Base-by-base conservation (phyloP, 2,329 filamentous ascomycete genomes). In the Boeremia lycopersici region DNA sequence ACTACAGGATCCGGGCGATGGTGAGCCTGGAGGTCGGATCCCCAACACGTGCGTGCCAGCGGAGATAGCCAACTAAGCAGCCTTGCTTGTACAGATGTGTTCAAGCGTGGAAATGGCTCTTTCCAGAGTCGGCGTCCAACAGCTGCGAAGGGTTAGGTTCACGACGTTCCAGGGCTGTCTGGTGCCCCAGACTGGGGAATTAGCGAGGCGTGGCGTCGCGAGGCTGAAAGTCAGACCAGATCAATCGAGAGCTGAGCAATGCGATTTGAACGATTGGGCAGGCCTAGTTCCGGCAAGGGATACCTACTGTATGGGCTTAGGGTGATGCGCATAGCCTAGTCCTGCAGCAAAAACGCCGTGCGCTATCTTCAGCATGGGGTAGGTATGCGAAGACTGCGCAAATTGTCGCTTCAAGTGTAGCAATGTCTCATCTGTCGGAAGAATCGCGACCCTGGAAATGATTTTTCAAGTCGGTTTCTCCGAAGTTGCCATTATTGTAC, bases 241-340 rank as follows among this genome's bases (percentile, higher is more conserved):
- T 29, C 42, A 40, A 15, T 11, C 49, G 13, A 47, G 42, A 53
- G 43, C 49, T 42, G 49, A 47, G 30, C 41, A 53, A 36, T 41
- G 30, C 13, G n/a, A 23, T 36, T 29, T 35, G 15, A 25, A 29
- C 42, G 36, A 52, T 42, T 46, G 36, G 49, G 13, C 30, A 17
- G 30, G n/a, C 10, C 15, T n/a, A 31, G 33, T 13, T 15, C 19
- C 19, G 17, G 10, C 19, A 19, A 23, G 19, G 19, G 19, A 23
- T 30, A 9, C 8, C 29, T 30, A 30, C 29, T 10, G 29, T 9
- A 10, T 12, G 29, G 11, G 29, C 11, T 9, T 12, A 30, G 29
- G 29, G 3, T 30, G 29, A 30, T 7, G 3, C 11, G 29, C 29
- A 30, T 2, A 30, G 6, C 29, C 6, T 36, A 9, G 34, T 28